These are phyloP conservation scores for Paspalum vaginatum DNA, from an alignment of 176 grass and related monocot species.

Conservation along the genomic window DNA sequence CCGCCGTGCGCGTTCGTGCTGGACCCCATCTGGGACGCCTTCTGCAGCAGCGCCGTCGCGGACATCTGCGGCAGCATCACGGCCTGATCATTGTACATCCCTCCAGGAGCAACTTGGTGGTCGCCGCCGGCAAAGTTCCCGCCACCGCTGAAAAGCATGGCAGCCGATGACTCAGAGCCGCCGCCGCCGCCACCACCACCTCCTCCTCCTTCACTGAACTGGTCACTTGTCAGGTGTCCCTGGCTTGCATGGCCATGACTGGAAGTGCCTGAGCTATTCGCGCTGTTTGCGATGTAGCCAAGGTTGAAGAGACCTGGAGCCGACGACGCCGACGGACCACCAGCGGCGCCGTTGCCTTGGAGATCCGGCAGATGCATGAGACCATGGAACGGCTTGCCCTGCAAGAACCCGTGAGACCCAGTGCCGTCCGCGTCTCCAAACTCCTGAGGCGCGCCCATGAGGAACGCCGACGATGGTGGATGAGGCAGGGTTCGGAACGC, in stretches of 20 bases:
- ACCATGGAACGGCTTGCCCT: constrained; percentile 81
- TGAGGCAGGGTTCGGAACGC: constrained; percentile 56
- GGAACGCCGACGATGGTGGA: constrained; percentile 35
- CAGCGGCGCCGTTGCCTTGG: constrained; percentile 59
- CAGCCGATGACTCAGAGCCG: constrained; percentile 51
- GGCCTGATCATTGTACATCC: constrained; percentile 63
- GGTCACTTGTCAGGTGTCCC: constrained; percentile 43
- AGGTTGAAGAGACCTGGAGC: constrained; percentile 71
- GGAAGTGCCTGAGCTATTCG: constrained; percentile 51
- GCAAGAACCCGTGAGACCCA: constrained; percentile 56
- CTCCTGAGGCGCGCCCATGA: constrained; percentile 52
- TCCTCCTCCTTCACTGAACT: constrained; percentile 55
- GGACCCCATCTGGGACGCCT: constrained; percentile 90
- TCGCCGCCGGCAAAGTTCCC: constrained; percentile 56
- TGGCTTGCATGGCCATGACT: constrained; percentile 64
- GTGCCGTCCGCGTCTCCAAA: constrained; percentile 47
- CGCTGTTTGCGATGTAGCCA: constrained; percentile 59
- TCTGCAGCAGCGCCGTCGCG: constrained; percentile 91
- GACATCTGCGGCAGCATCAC: constrained; percentile 82
- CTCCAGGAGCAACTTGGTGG: constrained; percentile 52
- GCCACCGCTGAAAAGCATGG: constrained; percentile 52
- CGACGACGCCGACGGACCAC: constrained; percentile 36
- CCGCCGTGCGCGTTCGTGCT: constrained; percentile 55
- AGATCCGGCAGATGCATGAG: constrained; percentile 88
- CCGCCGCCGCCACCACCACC: constrained; percentile 27